These are phyloP conservation scores for Chloridella minuta DNA, from an alignment of 352 stramenopile species.

Conservation along the genomic window DNA sequence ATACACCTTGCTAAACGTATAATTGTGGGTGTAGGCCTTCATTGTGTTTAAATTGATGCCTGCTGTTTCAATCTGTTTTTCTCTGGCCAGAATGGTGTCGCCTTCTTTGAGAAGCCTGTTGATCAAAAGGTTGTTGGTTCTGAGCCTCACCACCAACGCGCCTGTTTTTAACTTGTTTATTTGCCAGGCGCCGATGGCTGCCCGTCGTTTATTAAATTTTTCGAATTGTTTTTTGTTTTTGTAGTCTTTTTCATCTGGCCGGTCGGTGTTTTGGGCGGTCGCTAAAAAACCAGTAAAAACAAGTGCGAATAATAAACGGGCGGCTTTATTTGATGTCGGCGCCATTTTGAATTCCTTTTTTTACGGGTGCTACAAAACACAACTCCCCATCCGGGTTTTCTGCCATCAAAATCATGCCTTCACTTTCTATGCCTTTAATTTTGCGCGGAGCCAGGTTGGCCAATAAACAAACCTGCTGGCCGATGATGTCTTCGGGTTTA, in stretches of 20 bases:
- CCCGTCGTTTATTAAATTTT: background rate
- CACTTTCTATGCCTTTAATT: background rate
- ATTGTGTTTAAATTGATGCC: background rate
- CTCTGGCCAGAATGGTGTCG: background rate
- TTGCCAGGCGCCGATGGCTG: background rate
- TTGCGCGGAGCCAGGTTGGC: background rate
- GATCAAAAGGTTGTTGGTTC: background rate
- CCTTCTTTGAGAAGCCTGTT: background rate
- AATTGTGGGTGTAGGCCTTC: background rate
- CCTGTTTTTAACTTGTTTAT: background rate
- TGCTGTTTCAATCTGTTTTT: background rate
- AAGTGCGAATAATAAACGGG: background rate
- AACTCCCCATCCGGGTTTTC: background rate
- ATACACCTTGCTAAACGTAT: background rate
- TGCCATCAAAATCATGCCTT: background rate
- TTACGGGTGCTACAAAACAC: background rate
- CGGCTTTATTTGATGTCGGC: background rate
- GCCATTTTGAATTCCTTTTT: background rate
- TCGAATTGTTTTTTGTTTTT: background rate
- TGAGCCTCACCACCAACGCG: background rate
- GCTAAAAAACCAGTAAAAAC: background rate
- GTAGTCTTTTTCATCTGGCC: background rate
- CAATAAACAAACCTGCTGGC: background rate
- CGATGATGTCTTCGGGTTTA: background rate
- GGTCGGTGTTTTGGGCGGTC: background rate